Evolutionary conservation across 768 basidiomycete species (phyloP).

Genomic region (Rhodotorula paludigena): DNA sequence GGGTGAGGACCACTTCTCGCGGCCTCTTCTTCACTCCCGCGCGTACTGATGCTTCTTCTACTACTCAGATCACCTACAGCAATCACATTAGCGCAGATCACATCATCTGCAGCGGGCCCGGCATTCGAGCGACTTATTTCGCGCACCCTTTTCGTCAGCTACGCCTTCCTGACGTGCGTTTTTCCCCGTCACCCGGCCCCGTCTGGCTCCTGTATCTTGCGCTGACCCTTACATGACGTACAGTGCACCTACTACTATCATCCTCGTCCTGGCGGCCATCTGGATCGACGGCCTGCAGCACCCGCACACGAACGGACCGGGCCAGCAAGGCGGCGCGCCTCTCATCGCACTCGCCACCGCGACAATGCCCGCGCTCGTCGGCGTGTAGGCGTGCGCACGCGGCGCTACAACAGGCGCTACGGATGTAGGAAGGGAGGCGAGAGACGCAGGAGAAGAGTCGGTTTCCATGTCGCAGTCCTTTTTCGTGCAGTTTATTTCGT

Average conservation of each 20-base stretch:
- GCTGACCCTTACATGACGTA: too few species aligned
- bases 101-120: slow-evolving; percentile 75
- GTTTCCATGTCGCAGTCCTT: too few species aligned
- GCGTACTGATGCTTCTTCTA: too few species aligned
- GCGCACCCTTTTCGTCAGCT: slow-evolving; percentile 11
- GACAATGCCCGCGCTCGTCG: too few species aligned
- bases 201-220: background rate
- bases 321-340: too few species aligned
- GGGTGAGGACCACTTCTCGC: slow-evolving; percentile 16
- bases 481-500: too few species aligned
- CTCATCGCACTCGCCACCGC: too few species aligned
- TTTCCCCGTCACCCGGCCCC: background rate
- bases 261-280: slow-evolving; percentile 27
- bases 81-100: slow-evolving; percentile 55
- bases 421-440: too few species aligned
- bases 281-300: slow-evolving; percentile 29
- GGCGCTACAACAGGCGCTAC: too few species aligned
- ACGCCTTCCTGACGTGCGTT: slow-evolving; percentile 29
- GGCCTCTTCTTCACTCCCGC: background rate
- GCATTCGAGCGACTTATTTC: slow-evolving; percentile 63
- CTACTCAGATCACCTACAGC: slow-evolving; percentile 9
- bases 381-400: background rate
- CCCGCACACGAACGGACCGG: background rate
- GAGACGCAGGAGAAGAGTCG: too few species aligned
- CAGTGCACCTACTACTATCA: slow-evolving; percentile 17